phyloP scores from a whole-genome alignment of 345 rosid species.

The Eucalyptus decipiens region DNA sequence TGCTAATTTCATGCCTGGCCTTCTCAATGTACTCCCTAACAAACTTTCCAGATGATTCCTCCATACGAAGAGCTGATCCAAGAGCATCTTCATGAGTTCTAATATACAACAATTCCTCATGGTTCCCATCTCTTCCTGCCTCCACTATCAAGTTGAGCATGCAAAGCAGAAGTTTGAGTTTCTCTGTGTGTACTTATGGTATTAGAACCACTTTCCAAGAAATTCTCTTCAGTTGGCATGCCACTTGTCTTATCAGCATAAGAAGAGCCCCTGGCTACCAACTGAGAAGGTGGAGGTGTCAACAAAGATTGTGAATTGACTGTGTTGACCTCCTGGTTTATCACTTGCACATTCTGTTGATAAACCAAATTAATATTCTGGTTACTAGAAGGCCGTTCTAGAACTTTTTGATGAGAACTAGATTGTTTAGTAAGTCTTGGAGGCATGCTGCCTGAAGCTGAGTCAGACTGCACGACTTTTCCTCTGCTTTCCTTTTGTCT shows the following conservation, averaged over 20 bases:
- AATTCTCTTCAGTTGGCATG: constrained; percentile 16
- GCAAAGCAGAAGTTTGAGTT: constrained; percentile 9
- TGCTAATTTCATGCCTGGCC: constrained; percentile 43
- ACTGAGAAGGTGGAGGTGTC: constrained; percentile 48
- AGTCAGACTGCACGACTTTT: constrained; percentile 14
- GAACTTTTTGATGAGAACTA: constrained; percentile 15
- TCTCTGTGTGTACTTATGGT: constrained; percentile 10
- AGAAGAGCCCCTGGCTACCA: constrained; percentile 21
- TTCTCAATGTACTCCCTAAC: constrained; percentile 64
- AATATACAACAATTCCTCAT: constrained; percentile 12
- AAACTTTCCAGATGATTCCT: constrained; percentile 41
- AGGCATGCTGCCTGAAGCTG: constrained; percentile 2
- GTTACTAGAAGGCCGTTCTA: constrained; percentile 26
- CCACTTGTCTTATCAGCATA: constrained; percentile 7
- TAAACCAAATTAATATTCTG: constrained; percentile 19
- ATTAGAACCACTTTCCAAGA: constrained; percentile 34
- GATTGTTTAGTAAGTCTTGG: constrained; percentile 3
- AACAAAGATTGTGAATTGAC: constrained; percentile 29
- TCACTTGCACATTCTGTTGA: constrained; percentile 11
- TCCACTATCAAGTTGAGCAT: constrained; percentile 5
- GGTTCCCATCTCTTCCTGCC: constrained; percentile 10
- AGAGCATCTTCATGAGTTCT: constrained; percentile 40
- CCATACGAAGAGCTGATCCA: constrained; percentile 51
- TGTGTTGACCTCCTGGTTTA: constrained; percentile 17
- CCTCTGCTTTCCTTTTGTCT: constrained; percentile 8